A percentile compares a stretch with the other conserved stretches of the same genome.
Evolutionary conservation across 1,139 yeast species (phyloP).

Genomic region (Kodamaea sp.): DNA sequence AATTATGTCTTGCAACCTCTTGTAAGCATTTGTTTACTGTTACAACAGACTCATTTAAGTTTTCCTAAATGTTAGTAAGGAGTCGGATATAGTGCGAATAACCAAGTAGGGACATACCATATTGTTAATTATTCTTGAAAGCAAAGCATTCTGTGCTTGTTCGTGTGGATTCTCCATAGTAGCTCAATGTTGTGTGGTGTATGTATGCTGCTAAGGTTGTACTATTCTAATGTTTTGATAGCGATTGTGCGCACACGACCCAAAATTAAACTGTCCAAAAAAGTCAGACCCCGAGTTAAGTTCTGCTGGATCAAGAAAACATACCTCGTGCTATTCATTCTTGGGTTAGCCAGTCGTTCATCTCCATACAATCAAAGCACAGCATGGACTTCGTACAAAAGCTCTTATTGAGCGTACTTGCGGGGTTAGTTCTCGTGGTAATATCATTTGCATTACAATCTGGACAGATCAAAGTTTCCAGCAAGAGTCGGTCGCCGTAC

Average conservation of each 20-base stretch:
- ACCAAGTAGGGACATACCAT: conserved; percentile 70
- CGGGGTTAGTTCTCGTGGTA: conserved; percentile 20
- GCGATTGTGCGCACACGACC: conserved; percentile 6
- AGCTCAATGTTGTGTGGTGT: neutral
- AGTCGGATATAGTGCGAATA: no score
- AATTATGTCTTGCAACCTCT: conserved; percentile 65
- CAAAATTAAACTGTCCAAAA: neutral
- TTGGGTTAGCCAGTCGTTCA: no score
- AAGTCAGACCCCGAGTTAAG: no score
- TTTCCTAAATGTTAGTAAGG: conserved; percentile 54
- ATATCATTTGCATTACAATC: conserved; percentile 17
- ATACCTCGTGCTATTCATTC: no score
- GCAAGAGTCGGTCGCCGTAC: conserved; percentile 17
- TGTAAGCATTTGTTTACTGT: conserved; percentile 62
- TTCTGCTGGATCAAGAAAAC: no score
- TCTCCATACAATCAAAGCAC: neutral
- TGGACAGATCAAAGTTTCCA: conserved; percentile 11
- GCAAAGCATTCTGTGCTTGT: conserved; percentile 75
- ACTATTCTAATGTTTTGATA: no score
- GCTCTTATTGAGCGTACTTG: conserved; percentile 17
- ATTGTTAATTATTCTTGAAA: conserved; percentile 75
- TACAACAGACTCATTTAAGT: conserved; percentile 69
- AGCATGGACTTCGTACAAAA: conserved; percentile 24
- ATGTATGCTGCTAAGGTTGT: neutral
- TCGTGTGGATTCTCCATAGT: conserved; percentile 88